phyloP scores from a whole-genome alignment of 1,284 basidiomycete genomes.

The Cronartium quercuum region DNA sequence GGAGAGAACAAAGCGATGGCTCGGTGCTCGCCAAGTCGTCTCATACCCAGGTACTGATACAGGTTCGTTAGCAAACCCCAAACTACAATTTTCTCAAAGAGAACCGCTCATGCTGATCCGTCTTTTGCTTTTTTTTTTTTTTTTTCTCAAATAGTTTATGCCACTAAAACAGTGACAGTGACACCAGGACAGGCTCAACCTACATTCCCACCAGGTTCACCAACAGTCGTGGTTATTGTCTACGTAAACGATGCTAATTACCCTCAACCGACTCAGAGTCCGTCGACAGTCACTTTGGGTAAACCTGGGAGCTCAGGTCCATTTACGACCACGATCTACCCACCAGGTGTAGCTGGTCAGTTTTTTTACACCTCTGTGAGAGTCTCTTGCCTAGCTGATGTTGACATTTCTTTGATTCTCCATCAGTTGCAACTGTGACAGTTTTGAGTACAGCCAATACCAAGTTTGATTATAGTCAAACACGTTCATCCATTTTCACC shows the following conservation, averaged over 20 bases:
- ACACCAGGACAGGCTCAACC: not conserved
- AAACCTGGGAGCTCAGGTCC: not conserved
- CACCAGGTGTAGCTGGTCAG: not conserved
- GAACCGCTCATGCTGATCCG: not conserved
- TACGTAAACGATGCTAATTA: not conserved
- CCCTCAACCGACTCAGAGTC: not conserved
- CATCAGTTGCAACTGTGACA: not conserved
- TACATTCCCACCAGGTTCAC: not conserved
- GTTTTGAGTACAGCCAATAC: not conserved
- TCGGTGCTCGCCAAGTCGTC: not conserved
- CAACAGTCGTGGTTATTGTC: not conserved
- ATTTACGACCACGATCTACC: not conserved
- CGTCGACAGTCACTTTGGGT: not conserved
- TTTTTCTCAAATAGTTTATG: not conserved
- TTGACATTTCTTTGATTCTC: not conserved
- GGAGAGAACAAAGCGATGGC: not conserved
- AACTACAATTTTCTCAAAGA: not conserved
- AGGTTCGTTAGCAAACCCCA: not conserved
- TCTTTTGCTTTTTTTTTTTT: not conserved
- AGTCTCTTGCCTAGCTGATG: not conserved
- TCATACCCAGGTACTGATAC: not conserved
- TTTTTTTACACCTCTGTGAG: not conserved
- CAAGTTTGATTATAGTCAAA: not conserved
- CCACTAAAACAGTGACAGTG: not conserved
- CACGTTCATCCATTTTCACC: not conserved